Conservation (phyloP, 345 rosid genomes). For the Microcos paniculata region DNA sequence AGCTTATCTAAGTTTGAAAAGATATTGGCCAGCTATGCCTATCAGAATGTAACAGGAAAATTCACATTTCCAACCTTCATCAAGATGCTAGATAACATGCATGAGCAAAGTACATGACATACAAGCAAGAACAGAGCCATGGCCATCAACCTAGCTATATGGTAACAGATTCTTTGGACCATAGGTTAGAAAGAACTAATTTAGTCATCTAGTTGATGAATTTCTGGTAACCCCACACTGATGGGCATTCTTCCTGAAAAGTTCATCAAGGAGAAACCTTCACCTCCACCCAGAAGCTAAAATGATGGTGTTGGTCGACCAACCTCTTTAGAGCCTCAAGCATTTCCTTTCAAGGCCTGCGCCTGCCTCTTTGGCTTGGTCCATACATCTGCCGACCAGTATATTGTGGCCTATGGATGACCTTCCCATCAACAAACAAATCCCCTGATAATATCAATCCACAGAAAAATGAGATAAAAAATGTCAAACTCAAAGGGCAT, state of each 20-base stretch:
- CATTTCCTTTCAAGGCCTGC: not conserved
- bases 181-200: not conserved
- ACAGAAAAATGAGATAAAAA: not conserved
- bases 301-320: not conserved
- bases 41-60: not conserved
- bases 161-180: not conserved
- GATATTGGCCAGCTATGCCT: not conserved
- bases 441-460: constrained; percentile 53
- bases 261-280: not conserved
- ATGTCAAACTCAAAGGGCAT: not conserved
- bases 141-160: not conserved
- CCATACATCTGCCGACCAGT: constrained; percentile 43
- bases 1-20: not conserved
- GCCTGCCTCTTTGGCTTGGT: constrained; percentile 42
- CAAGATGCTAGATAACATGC: not conserved
- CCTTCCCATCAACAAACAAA: constrained; percentile 80
- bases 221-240: too few relatives aligned
- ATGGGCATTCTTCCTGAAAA: not conserved
- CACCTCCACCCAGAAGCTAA: not conserved
- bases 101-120: not conserved
- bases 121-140: not conserved
- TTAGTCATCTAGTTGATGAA: not conserved
- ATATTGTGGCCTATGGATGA: constrained; percentile 82
- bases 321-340: too few relatives aligned
- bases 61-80: not conserved